Conservation (phyloP, 164 flowering plant species). For the Stephania japonica region DNA sequence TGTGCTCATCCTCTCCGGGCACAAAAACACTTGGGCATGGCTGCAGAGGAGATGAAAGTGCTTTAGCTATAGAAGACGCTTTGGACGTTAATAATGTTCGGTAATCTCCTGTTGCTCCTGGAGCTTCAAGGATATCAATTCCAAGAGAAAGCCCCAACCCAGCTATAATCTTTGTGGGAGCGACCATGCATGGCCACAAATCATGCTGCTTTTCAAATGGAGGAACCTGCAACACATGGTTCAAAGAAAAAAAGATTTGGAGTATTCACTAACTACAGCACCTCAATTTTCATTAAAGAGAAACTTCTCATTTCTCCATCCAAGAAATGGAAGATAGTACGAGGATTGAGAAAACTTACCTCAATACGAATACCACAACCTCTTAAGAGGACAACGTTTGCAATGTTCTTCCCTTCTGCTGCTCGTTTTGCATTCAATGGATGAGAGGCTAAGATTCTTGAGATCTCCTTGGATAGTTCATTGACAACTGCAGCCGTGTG, state of each 20-base stretch:
- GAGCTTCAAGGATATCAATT: constrained; percentile 94
- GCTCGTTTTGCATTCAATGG: constrained; percentile 71
- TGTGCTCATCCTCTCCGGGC: constrained; percentile 79
- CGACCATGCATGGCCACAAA: constrained; percentile 92
- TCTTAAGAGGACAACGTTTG: constrained; percentile 86
- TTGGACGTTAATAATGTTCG: constrained; percentile 84
- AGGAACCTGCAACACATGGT: constrained; percentile 56
- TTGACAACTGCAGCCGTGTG: constrained; percentile 84
- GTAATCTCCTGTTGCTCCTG: constrained; percentile 98
- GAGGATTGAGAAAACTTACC: constrained; percentile 31
- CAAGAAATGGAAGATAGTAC: neutral
- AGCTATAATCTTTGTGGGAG: constrained; percentile 97
- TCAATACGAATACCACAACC: constrained; percentile 98
- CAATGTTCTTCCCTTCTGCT: constrained; percentile 80
- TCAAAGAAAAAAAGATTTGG: neutral
- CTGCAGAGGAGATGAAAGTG: constrained; percentile 68
- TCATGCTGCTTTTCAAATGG: constrained; percentile 73
- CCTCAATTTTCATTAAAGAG: neutral
- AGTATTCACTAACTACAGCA: neutral
- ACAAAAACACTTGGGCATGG: constrained; percentile 69
- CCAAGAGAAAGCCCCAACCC: constrained; percentile 93
- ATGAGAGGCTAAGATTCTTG: constrained; percentile 68
- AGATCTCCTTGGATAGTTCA: constrained; percentile 85
- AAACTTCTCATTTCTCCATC: neutral
- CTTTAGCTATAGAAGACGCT: constrained; percentile 78